Conservation (phyloP, 306 rosid species). For the Cyamopsis tetragonoloba region DNA sequence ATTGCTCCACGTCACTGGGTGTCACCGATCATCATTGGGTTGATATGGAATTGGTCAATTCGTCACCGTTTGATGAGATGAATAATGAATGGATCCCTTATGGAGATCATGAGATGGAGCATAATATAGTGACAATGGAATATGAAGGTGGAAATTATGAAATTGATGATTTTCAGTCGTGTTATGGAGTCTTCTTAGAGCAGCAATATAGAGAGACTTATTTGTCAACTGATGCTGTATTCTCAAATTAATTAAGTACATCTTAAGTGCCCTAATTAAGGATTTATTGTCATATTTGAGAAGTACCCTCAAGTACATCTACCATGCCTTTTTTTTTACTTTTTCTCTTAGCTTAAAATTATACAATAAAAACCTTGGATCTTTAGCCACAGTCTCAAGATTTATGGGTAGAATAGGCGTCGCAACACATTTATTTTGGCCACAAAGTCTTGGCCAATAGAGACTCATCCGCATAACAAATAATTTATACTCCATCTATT, state of each 20-base stretch:
- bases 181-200: constrained; percentile 28
- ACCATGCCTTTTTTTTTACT: no score
- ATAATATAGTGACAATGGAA: constrained; percentile 14
- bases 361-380: no score
- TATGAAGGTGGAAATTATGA: constrained; percentile 29
- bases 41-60: constrained; percentile 32
- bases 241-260: constrained; percentile 12
- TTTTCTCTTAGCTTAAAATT: no score
- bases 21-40: constrained; percentile 25
- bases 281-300: constrained; percentile 3
- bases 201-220: constrained; percentile 20
- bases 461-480: no score
- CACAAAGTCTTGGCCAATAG: no score
- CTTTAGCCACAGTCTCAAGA: no score
- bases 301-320: not conserved
- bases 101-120: constrained; percentile 26
- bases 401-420: no score
- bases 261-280: no score
- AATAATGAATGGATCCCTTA: constrained; percentile 33
- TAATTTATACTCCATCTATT: no score
- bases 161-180: constrained; percentile 9
- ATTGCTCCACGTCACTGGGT: constrained; percentile 27
- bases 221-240: constrained; percentile 8
- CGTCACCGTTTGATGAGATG: constrained; percentile 24
- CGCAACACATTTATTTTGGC: no score